Base-by-base conservation (phyloP, 1,284 basidiomycete species). In the Spongiforma sp. region DNA sequence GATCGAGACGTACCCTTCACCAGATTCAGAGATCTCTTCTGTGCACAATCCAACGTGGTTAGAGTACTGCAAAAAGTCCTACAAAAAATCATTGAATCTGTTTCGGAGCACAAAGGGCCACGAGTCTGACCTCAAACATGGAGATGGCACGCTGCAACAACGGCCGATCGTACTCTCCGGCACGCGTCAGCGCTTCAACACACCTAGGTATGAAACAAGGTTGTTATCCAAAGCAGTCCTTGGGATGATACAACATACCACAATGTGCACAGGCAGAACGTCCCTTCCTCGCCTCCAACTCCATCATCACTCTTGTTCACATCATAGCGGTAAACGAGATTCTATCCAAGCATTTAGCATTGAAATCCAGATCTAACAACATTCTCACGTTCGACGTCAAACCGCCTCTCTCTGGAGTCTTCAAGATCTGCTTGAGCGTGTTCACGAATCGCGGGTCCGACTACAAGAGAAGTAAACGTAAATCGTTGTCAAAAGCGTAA, bases 251-350 rank as follows among this genome's bases (percentile, higher is more conserved):
- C 17, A 48, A 63, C 59, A 3, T 46, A 71, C 92, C 92, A 94
- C 8, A 94, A 77, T 0, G 93, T 94, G 72, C 91, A 93, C 26
- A 93, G 77, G 68, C 90, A 91, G 76, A 93, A 93, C 0, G 90
- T 93, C 11, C 95, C 95, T 78, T 96, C 95, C 68, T 95, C 93
- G 2, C 96, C 95, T 8, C 95, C 95, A 24, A 97, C 93, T 10
- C 95, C 96, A 73, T 97, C 96, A 64, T 94, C 89, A 0, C 93
- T 87, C 75, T 92, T 91, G 34, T 75, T 79, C 15, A 93, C 89
- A 73, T 97, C 93, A 73, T 94, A 95, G 3, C 93, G 87, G 71
- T 89, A 93, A 8, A 93, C 91, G 12, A 76, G 72, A 56, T 71
- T 70, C 70, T 73, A 59, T 60, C 12, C 33, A 43, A 21, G 17